phyloP scores from a whole-genome alignment of 495 filamentous ascomycete genomes.

The Choiromyces venosus region DNA sequence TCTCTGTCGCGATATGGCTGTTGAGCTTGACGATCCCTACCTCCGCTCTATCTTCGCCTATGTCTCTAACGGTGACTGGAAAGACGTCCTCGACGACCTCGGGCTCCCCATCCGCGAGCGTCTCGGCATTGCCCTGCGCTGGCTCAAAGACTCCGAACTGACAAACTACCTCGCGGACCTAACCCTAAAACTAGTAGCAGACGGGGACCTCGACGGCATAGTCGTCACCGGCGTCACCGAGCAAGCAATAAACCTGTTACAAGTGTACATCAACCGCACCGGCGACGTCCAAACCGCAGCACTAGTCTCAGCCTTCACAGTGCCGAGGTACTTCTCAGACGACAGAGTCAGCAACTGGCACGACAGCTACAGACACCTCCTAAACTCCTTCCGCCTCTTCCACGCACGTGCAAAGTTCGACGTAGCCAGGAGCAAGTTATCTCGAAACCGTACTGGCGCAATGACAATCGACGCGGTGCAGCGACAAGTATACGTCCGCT shows the following conservation, averaged over 20 bases:
- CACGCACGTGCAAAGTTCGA: constrained; percentile 62
- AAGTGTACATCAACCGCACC: constrained; percentile 80
- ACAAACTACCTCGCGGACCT: constrained; percentile 62
- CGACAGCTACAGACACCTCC: constrained; percentile 67
- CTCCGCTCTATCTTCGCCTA: constrained; percentile 86
- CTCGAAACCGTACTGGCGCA: constrained; percentile 55
- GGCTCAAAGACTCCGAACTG: constrained; percentile 72
- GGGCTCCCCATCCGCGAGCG: constrained; percentile 81
- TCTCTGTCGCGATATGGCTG: constrained; percentile 52
- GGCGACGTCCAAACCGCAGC: constrained; percentile 85
- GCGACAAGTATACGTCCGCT: constrained; percentile 73
- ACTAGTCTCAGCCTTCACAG: constrained; percentile 71
- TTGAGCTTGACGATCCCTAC: constrained; percentile 72
- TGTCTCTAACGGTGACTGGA: constrained; percentile 83
- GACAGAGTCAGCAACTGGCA: constrained; percentile 72
- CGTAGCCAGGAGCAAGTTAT: constrained; percentile 54
- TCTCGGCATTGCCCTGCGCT: constrained; percentile 75
- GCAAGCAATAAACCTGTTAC: constrained; percentile 71
- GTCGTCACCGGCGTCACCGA: constrained; percentile 80
- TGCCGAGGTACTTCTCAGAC: constrained; percentile 76
- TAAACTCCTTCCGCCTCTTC: constrained; percentile 68
- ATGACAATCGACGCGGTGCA: constrained; percentile 60
- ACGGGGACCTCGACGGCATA: constrained; percentile 83
- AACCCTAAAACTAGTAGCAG: constrained; percentile 57
- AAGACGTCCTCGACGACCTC: constrained; percentile 68